Conservation (phyloP, 805 yeast species). For the Schizosaccharomyces japonicus region DNA sequence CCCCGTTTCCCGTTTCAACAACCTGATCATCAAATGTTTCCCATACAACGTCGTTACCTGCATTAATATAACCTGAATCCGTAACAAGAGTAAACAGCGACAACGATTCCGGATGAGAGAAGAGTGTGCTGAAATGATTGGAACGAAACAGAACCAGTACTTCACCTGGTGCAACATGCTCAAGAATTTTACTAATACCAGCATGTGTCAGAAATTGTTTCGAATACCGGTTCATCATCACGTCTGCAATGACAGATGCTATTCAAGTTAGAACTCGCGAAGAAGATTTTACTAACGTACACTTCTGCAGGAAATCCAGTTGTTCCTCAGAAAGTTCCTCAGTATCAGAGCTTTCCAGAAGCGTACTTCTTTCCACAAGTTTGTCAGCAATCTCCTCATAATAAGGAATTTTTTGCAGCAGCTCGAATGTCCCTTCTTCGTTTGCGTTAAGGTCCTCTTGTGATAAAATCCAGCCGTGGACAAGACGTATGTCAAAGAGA, state of each 20-base stretch:
- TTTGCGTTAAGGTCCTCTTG: not conserved
- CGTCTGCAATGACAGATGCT: not conserved
- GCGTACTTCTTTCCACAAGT: not conserved
- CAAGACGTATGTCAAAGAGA: not conserved
- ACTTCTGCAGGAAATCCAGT: not conserved
- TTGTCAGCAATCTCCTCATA: not conserved
- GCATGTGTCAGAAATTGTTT: not conserved
- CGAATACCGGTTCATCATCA: not conserved
- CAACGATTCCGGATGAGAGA: not conserved
- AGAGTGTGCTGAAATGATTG: not conserved
- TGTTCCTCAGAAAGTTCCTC: not conserved
- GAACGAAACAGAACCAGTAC: not conserved
- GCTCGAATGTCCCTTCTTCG: too few relatives aligned
- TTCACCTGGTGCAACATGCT: not conserved
- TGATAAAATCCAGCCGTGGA: not conserved
- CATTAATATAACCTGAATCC: not conserved
- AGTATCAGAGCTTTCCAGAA: not conserved
- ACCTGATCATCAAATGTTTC: not conserved
- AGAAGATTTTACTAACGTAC: not conserved
- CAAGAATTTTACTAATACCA: not conserved
- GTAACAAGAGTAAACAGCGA: not conserved
- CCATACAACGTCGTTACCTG: constrained; percentile 3
- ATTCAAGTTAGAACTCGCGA: not conserved
- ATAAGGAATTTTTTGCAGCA: not conserved
- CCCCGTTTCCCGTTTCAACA: not conserved